Conservation (phyloP, 305 asterid species). For the Ilex paraguariensis region DNA sequence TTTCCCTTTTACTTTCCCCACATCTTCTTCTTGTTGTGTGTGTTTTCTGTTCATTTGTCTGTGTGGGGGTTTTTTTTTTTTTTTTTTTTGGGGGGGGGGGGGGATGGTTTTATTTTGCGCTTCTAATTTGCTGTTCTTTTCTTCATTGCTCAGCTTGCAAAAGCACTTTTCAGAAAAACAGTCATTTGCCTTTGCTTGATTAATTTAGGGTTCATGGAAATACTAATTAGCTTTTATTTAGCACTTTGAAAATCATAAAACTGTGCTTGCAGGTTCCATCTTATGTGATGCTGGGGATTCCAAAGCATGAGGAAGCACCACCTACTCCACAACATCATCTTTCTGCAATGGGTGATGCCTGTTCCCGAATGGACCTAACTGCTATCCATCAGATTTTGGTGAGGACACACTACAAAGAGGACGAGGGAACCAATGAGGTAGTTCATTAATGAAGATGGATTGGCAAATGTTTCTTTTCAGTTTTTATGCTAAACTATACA, state of each 20-base stretch:
- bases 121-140: too few species aligned
- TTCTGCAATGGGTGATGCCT: slow-evolving; percentile 97
- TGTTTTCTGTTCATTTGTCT: too few species aligned
- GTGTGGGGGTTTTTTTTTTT: too few species aligned
- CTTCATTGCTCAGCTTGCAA: too few species aligned
- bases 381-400: slow-evolving; percentile 96
- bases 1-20: too few species aligned
- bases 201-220: not conserved
- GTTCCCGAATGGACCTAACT: slow-evolving; percentile 95
- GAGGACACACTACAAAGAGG: slow-evolving; percentile 85
- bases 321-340: slow-evolving; percentile 88
- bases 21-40: too few species aligned
- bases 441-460: slow-evolving; percentile 11
- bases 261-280: slow-evolving; percentile 65
- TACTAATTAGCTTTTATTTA: not conserved
- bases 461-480: slow-evolving; percentile 2
- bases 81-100: too few species aligned
- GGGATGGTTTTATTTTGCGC: too few species aligned
- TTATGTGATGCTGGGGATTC: slow-evolving; percentile 86
- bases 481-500: slow-evolving; percentile 9
- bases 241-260: not conserved
- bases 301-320: slow-evolving; percentile 77
- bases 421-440: slow-evolving; percentile 94
- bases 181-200: too few species aligned
- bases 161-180: too few species aligned